These are phyloP conservation scores for Wickerhamomyces rabaulensis DNA, from an alignment of 805 yeast species.

Conservation along the genomic window DNA sequence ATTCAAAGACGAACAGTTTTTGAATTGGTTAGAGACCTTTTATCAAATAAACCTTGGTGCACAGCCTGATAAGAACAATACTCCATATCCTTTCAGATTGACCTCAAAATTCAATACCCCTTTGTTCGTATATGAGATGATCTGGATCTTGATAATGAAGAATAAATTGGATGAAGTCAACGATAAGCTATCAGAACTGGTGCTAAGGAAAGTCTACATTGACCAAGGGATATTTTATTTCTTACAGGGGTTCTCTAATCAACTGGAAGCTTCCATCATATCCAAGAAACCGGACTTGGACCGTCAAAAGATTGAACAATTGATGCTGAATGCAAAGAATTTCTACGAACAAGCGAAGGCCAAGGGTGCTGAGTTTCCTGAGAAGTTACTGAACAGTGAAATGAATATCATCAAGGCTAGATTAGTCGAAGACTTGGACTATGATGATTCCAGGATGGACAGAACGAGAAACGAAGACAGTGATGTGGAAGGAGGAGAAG, in stretches of 20 bases:
- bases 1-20: conserved; percentile 21
- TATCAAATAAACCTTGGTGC: conserved; percentile 2
- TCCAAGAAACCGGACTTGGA: conserved; percentile 2
- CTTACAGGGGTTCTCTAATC: conserved; percentile 20
- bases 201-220: conserved; percentile 14
- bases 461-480: background rate
- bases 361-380: conserved; percentile 13
- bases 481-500: conserved; percentile 1
- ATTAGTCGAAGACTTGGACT: conserved; percentile 4
- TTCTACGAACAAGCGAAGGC: conserved; percentile 12
- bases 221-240: conserved; percentile 21
- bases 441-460: background rate
- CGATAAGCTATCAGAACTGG: conserved; percentile 15
- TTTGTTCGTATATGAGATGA: conserved; percentile 6
- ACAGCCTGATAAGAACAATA: background rate
- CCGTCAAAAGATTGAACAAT: conserved; percentile 8
- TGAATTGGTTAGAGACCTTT: conserved; percentile 16
- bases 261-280: conserved; percentile 14
- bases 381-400: conserved; percentile 13
- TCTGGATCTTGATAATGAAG: conserved; percentile 19
- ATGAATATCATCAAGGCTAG: conserved; percentile 8
- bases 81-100: conserved; percentile 9
- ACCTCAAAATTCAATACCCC: conserved; percentile 14
- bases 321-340: conserved; percentile 10
- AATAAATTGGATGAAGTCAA: conserved; percentile 12